These are phyloP conservation scores for Lentinus brumalis DNA, from an alignment of 768 basidiomycete species.

Conservation along the genomic window DNA sequence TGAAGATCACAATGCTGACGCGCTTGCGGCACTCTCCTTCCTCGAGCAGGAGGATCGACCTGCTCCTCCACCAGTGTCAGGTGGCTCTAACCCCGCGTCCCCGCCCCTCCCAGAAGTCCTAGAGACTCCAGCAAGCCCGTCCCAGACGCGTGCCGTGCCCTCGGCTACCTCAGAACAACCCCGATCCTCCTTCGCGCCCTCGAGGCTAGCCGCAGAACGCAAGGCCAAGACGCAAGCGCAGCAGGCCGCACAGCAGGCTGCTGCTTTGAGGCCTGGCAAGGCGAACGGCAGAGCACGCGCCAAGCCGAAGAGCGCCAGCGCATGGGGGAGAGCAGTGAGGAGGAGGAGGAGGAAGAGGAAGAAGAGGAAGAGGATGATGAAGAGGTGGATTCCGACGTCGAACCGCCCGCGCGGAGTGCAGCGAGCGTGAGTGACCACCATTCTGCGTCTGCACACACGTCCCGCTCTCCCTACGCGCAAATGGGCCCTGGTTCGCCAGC, in stretches of 20 bases:
- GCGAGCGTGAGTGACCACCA: conserved; percentile 20
- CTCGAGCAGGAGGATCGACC: conserved; percentile 53
- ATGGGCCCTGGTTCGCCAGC: conserved; percentile 27
- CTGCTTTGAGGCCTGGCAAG: conserved; percentile 73
- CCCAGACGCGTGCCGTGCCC: conserved; percentile 23
- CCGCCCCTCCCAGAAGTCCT: conserved; percentile 29
- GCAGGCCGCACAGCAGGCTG: conserved; percentile 80
- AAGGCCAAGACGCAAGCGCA: conserved; percentile 84
- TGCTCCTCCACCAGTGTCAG: conserved; percentile 30
- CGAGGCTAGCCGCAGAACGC: conserved; percentile 80
- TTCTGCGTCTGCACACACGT: conserved; percentile 9
- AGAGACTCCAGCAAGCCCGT: conserved; percentile 29
- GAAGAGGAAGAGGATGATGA: conserved; percentile 68
- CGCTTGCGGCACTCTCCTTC: conserved; percentile 77
- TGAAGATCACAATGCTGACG: conserved; percentile 63
- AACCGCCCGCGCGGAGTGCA: conserved; percentile 31
- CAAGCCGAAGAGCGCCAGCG: conserved; percentile 43
- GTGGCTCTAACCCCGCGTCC: conserved; percentile 23
- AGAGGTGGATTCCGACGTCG: conserved; percentile 64
- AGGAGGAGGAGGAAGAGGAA: conserved; percentile 81
- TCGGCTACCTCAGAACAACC: conserved; percentile 32
- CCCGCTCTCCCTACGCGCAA: conserved; percentile 43
- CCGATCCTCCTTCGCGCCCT: conserved; percentile 87
- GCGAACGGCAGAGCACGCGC: conserved; percentile 42
- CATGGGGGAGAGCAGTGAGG: conserved; percentile 76